Evolutionary conservation across 345 rosid species (phyloP), one percentile per base, ranked within the genome.

Genomic region (Gossypium raimondii): DNA sequence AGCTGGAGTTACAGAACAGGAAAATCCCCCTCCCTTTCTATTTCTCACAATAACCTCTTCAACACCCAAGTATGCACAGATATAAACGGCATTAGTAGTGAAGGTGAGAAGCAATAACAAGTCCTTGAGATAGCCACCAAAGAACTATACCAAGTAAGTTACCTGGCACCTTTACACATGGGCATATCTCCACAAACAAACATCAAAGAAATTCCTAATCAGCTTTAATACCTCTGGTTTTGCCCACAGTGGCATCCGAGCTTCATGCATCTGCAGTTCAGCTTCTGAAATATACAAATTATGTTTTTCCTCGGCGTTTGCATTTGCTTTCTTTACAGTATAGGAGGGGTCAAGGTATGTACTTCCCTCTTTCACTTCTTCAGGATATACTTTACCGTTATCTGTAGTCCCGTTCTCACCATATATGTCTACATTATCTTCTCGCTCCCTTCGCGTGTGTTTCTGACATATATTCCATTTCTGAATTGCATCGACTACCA

Each of bases 381-480:
- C 97, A 11, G 95, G 93, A 82, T 89, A 86, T 84, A 88, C 88
- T 86, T 88, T 94, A 76, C 77, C 85, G 85, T 80, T 80, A 43
- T 90, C 95, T 17, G 61, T 74, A 72, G 74, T 76, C 76, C 94
- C 93, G 81, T 86, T 89, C 75, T 89, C 93, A 27, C 97, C 95
- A 82, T 94, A 94, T 70, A 92, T 84, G 82, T 94, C 97, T 38
- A 87, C 56, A 76, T 85, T 86, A 79, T 92, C 97, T 43, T 89
- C 95, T 64, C 78, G 80, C 57, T 92, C 98, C 73, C 89, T 91
- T 69, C 92, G 84, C 50, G 72, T 80, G 58, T 91, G 90, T 79
- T 92, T 91, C 78, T 91, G 89, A 70, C 89, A 87, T 55, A 94
- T 87, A 78, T 79, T 87, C 98, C 98, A 94, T 83, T 91, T 94